Evolutionary conservation across 2,329 filamentous ascomycete species (phyloP), one percentile per base, ranked within the genome.

Genomic region (Aspergillus pseudonomiae): DNA sequence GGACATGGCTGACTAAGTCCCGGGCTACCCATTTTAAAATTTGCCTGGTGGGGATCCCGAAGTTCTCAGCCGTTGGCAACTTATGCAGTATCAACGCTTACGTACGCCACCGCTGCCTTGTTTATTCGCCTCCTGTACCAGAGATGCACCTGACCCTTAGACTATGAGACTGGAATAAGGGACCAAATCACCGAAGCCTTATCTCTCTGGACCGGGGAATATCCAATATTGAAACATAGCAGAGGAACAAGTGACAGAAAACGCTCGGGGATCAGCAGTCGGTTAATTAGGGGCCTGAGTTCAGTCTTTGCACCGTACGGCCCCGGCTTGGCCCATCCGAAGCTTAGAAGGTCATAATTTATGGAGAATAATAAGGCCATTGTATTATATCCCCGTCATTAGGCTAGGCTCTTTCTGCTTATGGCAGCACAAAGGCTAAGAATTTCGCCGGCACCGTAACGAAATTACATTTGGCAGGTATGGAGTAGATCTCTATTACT

Each of bases 261-360:
- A 67, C 69, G 69, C 64, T 69, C 63, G 56, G 59, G 56, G 69
- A 71, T 71, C 69, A 67, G 65, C 69, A 36, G 32, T 60, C 61
- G 54, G 58, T 39, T 64, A 50, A 41, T 48, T 50, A 26, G n/a
- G 36, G 36, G 26, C 36, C 16, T 45, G 43, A 24, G 52, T 64
- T 53, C 61, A 66, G 66, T 66, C 64, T 36, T 63, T 67, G 61
- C 65, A 48, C 12, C 21, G 21, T 32, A 52, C 21, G 48, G 48
- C 46, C 21, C 46, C 46, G 46, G 24, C 26, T 54, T 54, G 52
- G 32, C 32, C 34, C 21, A 55, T 55, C 32, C 21, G 52, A 55
- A 32, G 30, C 30, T 36, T 24, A 21, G 28, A 52, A n/a, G 48
- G 48, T 21, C 28, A 52, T 24, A 12, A 28, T 52, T 39, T 36